These are phyloP conservation scores for Hypoxylon perforatum DNA, from an alignment of 495 filamentous ascomycete genomes.

Conservation along the genomic window DNA sequence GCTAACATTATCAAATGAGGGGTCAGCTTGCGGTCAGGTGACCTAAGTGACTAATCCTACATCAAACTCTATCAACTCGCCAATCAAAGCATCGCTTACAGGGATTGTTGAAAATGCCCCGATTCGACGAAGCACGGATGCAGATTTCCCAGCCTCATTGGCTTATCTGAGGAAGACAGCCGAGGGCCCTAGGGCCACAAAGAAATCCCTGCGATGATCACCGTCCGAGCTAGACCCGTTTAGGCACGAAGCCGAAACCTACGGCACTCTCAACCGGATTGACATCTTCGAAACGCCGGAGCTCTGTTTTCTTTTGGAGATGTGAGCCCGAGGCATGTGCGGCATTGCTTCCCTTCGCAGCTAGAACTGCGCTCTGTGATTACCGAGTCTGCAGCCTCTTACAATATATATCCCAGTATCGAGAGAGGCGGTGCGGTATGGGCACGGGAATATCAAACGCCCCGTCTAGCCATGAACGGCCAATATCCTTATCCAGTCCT, in stretches of 20 bases:
- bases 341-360: conserved; percentile 45
- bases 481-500: conserved; percentile 14
- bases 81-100: conserved; percentile 14
- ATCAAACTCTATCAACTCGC: not conserved
- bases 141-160: conserved; percentile 22
- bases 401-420: conserved; percentile 13
- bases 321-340: conserved; percentile 50
- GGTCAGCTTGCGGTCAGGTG: conserved; percentile 15
- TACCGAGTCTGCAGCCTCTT: conserved; percentile 32
- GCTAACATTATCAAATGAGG: not conserved
- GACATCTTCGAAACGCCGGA: conserved; percentile 40
- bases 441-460: conserved; percentile 34
- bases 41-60: conserved; percentile 28
- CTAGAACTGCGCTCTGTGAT: conserved; percentile 37
- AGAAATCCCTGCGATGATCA: conserved; percentile 30
- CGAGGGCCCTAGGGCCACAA: conserved; percentile 3
- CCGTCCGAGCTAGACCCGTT: conserved; percentile 20
- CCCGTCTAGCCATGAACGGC: conserved; percentile 17
- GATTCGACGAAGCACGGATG: conserved; percentile 32
- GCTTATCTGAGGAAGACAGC: conserved; percentile 27
- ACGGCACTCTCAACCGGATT: conserved; percentile 37
- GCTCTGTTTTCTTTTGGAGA: conserved; percentile 60
- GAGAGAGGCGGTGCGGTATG: conserved; percentile 30
- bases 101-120: conserved; percentile 25
- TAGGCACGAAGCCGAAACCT: conserved; percentile 35